phyloP scores from a whole-genome alignment of 2,329 filamentous ascomycete species.

The Torrubiellomyces zombiae region DNA sequence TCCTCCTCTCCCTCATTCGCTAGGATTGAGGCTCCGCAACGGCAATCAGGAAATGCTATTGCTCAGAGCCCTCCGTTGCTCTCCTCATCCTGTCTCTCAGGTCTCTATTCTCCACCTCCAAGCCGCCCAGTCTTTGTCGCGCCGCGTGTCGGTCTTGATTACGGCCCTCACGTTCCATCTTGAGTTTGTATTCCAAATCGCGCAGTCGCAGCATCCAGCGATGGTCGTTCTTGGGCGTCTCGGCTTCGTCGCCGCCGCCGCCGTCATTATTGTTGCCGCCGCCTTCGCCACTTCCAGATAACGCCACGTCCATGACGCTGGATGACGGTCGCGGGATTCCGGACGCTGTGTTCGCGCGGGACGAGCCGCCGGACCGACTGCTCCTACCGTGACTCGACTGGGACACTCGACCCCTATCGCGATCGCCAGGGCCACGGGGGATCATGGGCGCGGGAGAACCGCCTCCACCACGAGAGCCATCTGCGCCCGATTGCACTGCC shows the following conservation, averaged over 20 bases:
- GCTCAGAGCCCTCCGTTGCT: too few relatives aligned
- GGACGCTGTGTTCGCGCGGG: slow-evolving; percentile 13
- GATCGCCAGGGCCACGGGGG: slow-evolving; percentile 32
- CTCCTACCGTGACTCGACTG: slow-evolving; percentile 12
- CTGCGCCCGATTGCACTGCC: slow-evolving; percentile 23
- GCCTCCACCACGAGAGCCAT: slow-evolving; percentile 15
- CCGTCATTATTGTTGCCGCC: slow-evolving; percentile 8
- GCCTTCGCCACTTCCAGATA: slow-evolving; percentile 10
- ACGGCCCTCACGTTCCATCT: slow-evolving; percentile 75
- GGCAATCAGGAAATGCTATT: too few relatives aligned
- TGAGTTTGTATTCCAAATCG: slow-evolving; percentile 76
- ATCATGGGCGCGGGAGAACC: slow-evolving; percentile 37
- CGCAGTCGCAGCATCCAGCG: slow-evolving; percentile 74
- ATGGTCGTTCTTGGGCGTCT: too few relatives aligned
- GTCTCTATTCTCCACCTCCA: slow-evolving; percentile 57
- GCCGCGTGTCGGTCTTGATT: slow-evolving; percentile 74
- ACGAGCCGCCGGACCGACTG: slow-evolving; percentile 14
- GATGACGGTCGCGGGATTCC: slow-evolving; percentile 11
- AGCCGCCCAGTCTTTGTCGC: slow-evolving; percentile 59
- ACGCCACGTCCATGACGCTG: slow-evolving; percentile 13
- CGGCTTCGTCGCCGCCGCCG: too few relatives aligned
- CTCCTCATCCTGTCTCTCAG: slow-evolving; percentile 44
- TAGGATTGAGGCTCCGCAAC: too few relatives aligned
- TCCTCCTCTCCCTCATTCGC: too few relatives aligned
- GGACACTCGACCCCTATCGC: slow-evolving; percentile 24